phyloP scores from a whole-genome alignment of 179 eudicot species.

The Sideroxylon spinosum region DNA sequence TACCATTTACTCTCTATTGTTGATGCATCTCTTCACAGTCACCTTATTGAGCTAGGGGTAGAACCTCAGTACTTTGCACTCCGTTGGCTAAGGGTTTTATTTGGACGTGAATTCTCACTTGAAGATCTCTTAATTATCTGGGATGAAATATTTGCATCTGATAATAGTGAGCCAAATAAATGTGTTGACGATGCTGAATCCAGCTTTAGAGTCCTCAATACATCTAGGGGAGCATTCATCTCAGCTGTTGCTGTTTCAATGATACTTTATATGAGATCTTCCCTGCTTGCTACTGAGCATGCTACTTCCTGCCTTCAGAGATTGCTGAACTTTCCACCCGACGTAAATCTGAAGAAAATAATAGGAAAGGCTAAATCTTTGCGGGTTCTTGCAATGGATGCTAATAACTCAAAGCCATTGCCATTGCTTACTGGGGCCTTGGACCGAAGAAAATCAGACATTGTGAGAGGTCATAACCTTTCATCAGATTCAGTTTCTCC shows the following conservation, averaged over 20 bases:
- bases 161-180: conserved; percentile 37
- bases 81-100: conserved; percentile 90
- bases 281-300: conserved; percentile 84
- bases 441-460: conserved; percentile 30
- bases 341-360: conserved; percentile 52
- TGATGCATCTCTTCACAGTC: conserved; percentile 78
- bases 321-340: conserved; percentile 72
- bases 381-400: conserved; percentile 58
- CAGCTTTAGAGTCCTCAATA: conserved; percentile 49
- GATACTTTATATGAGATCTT: conserved; percentile 79
- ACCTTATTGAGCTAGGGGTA: conserved; percentile 85
- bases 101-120: conserved; percentile 88
- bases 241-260: conserved; percentile 87
- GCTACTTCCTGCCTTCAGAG: conserved; percentile 92
- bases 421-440: conserved; percentile 31
- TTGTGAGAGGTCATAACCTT: conserved; percentile 59
- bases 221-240: conserved; percentile 82
- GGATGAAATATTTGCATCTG: conserved; percentile 87
- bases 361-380: conserved; percentile 71
- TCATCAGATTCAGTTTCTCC: conserved; percentile 53
- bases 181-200: conserved; percentile 38
- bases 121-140: conserved; percentile 65
- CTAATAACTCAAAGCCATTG: conserved; percentile 42
- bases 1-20: conserved; percentile 82
- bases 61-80: conserved; percentile 97